phyloP scores from a whole-genome alignment of 306 rosid species.

The Oemleria cerasiformis region DNA sequence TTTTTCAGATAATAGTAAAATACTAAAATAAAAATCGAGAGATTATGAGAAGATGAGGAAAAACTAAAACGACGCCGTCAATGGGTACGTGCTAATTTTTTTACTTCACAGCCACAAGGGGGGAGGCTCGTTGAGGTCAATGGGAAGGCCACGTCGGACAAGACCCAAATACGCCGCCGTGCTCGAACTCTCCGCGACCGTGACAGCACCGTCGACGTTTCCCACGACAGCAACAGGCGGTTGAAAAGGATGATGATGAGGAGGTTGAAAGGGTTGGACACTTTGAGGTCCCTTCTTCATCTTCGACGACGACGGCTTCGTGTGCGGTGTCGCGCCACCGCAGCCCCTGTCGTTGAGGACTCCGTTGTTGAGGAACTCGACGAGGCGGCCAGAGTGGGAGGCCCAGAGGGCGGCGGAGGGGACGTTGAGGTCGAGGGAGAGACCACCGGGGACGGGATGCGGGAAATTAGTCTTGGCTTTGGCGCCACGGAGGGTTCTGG shows the following conservation, averaged over 20 bases:
- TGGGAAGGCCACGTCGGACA: slow-evolving; percentile 70
- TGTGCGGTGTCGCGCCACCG: neutral
- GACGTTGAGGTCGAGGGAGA: slow-evolving; percentile 64
- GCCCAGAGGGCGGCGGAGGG: slow-evolving; percentile 47
- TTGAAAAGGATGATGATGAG: neutral
- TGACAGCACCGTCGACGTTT: neutral
- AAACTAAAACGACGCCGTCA: neutral
- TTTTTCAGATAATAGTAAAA: neutral
- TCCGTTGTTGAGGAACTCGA: slow-evolving; percentile 61
- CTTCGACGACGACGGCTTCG: neutral
- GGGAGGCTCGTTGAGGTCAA: slow-evolving; percentile 92
- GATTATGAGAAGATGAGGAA: neutral
- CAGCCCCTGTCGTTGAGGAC: slow-evolving; percentile 36
- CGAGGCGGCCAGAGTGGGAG: slow-evolving; percentile 41
- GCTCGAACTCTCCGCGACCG: slow-evolving; percentile 16
- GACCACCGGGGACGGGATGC: slow-evolving; percentile 30
- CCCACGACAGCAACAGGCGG: neutral
- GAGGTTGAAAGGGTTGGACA: too few species aligned
- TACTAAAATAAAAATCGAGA: neutral
- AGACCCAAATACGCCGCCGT: slow-evolving; percentile 68
- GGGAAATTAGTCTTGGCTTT: slow-evolving; percentile 94
- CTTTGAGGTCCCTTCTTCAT: neutral
- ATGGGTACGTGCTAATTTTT: neutral
- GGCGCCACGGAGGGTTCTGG: slow-evolving; percentile 82
- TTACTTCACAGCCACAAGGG: slow-evolving; percentile 71